Base-by-base conservation (phyloP, 2,329 filamentous ascomycete genomes). In the Neofusicoccum parvum region DNA sequence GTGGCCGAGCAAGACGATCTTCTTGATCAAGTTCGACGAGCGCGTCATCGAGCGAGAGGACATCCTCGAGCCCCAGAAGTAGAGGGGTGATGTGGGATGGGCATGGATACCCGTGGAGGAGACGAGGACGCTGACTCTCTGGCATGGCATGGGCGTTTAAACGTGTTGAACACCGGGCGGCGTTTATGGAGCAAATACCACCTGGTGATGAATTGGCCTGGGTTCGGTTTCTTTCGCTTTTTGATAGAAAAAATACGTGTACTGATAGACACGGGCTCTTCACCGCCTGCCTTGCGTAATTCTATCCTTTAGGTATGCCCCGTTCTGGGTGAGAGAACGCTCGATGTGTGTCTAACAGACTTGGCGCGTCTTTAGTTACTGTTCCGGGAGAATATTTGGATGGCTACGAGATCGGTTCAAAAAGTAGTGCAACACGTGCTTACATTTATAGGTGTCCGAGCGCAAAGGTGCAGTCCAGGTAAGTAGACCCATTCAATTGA, bases 1-100 rank as follows among this genome's bases (percentile, higher is more conserved):
- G 88, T 98, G 94, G 94, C 95, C 95, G 0, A 92, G 92, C 39
- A 92, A 95, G 82, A 99, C 95, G 49, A 94, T 99, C 37, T 99
- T 97, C 75, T 79, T 99, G 76, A 89, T 99, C 74, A 93, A 94
- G 79, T 99, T 99, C 76, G 89, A 92, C 69, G 85, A 88, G n/a
- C 91, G 92, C 77, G 94, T 98, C 48, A 82, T 98, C 77, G 94
- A 98, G 82, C 84, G 95, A 76, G 95, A 99, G 83, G 89, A 89
- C 67, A 91, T 92, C 72, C 77, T 96, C 71, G 90, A 88, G 66
- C 88, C 90, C 79, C 80, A 80, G 3, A 82, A 82, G 50, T 78
- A 56, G 60, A 51, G 20, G 37, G 5, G 14, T 23, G 14, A 12
- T 15, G 12, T 6, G 20, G 2, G 14, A n/a, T 51, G 34, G 37